Evolutionary conservation across 2,329 filamentous ascomycete genomes (phyloP).

Genomic region (Neonectria neomacrospora): DNA sequence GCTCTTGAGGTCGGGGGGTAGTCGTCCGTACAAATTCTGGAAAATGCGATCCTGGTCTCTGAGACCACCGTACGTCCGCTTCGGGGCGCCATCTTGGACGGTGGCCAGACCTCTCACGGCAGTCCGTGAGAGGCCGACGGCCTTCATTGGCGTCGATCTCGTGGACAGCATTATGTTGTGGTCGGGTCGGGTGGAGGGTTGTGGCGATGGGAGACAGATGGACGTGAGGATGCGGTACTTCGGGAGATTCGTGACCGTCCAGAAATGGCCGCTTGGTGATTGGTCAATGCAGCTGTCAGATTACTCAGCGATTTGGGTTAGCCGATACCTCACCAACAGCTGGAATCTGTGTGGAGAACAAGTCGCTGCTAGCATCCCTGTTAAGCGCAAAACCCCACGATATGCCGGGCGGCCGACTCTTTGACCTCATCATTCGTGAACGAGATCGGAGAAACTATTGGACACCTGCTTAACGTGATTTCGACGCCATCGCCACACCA

Average conservation of each 20-base stretch:
- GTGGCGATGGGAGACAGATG: conserved; percentile 43
- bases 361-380: conserved; percentile 37
- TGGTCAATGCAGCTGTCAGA: conserved; percentile 51
- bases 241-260: conserved; percentile 50
- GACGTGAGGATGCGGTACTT: conserved; percentile 51
- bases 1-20: conserved; percentile 89
- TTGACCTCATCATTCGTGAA: conserved; percentile 44
- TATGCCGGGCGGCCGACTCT: conserved; percentile 27
- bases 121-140: conserved; percentile 55
- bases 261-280: conserved; percentile 54
- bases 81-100: conserved; percentile 77
- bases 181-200: conserved; percentile 47
- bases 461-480: conserved; percentile 29
- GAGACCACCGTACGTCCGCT: conserved; percentile 84
- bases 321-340: conserved; percentile 37
- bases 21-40: conserved; percentile 96
- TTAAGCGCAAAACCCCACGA: conserved; percentile 28
- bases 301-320: conserved; percentile 48
- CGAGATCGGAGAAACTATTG: conserved; percentile 2
- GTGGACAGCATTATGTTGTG: conserved; percentile 57
- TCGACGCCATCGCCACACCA: not conserved
- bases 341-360: not conserved
- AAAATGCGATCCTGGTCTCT: conserved; percentile 99
- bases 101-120: conserved; percentile 79
- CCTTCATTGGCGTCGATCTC: conserved; percentile 54